Evolutionary conservation across 1,284 basidiomycete genomes (phyloP).

Genomic region (Apiotrichum sp.): DNA sequence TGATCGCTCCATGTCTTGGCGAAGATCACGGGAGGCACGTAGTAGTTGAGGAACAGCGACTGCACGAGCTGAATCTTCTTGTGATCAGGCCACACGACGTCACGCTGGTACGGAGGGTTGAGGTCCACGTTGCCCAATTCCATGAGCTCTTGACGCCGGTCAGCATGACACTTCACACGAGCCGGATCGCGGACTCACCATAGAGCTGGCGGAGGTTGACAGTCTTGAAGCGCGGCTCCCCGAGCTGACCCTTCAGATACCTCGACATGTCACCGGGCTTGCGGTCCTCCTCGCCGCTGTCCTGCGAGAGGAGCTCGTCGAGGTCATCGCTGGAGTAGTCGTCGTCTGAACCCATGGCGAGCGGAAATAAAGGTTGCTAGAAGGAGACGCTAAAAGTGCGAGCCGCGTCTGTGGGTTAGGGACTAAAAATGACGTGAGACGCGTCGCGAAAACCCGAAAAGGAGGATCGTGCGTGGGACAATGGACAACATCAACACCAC

Average conservation of each 20-base stretch:
- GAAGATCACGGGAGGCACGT: slow-evolving; percentile 42
- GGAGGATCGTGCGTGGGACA: too few species aligned
- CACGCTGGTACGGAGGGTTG: slow-evolving; percentile 40
- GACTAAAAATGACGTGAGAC: too few species aligned
- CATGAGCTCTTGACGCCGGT: slow-evolving; percentile 21
- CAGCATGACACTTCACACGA: too few species aligned
- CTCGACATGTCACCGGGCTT: slow-evolving; percentile 13
- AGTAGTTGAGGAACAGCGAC: slow-evolving; percentile 39
- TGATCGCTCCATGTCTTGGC: slow-evolving; percentile 16
- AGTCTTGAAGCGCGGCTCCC: slow-evolving; percentile 23
- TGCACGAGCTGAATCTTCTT: slow-evolving; percentile 33
- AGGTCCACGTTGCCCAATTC: slow-evolving; percentile 33
- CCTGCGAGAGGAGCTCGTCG: slow-evolving; percentile 25
- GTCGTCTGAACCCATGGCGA: slow-evolving; percentile 14
- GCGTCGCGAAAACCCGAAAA: too few species aligned
- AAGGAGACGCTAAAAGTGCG: too few species aligned
- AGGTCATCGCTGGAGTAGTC: slow-evolving; percentile 6
- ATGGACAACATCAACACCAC: too few species aligned
- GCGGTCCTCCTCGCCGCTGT: slow-evolving; percentile 22
- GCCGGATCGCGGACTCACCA: slow-evolving; percentile 18
- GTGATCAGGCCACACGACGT: slow-evolving; percentile 38
- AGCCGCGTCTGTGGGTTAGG: too few species aligned
- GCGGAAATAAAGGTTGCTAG: too few species aligned
- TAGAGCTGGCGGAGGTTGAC: slow-evolving; percentile 24
- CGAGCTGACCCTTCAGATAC: slow-evolving; percentile 21